Conservation (phyloP, 2,329 filamentous ascomycete genomes). For the Emmonsiellopsis sp. region DNA sequence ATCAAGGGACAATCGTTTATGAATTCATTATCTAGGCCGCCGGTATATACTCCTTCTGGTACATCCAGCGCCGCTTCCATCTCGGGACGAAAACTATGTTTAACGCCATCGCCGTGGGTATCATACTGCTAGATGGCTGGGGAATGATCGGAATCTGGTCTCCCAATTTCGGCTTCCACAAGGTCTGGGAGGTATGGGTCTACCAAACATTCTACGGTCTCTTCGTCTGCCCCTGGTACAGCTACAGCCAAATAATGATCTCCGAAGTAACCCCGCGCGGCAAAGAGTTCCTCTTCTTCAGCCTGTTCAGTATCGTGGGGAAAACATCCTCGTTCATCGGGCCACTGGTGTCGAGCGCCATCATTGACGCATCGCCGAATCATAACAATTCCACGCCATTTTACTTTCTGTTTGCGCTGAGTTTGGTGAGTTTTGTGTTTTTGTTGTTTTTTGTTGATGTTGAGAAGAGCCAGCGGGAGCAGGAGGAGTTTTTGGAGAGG, state of each 20-base stretch:
- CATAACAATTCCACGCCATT: slow-evolving; percentile 54
- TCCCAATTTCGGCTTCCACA: slow-evolving; percentile 44
- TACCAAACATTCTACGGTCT: slow-evolving; percentile 53
- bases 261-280: slow-evolving; percentile 59
- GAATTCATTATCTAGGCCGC: slow-evolving; percentile 23
- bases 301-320: slow-evolving; percentile 58
- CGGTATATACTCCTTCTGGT: slow-evolving; percentile 56
- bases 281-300: slow-evolving; percentile 64
- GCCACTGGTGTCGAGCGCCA: slow-evolving; percentile 58
- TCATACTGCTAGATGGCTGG: slow-evolving; percentile 51
- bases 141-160: slow-evolving; percentile 54
- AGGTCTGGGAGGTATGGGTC: slow-evolving; percentile 46
- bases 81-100: slow-evolving; percentile 62
- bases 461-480: slow-evolving; percentile 51
- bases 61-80: slow-evolving; percentile 49
- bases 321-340: slow-evolving; percentile 62
- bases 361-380: slow-evolving; percentile 52
- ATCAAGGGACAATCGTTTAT: no score
- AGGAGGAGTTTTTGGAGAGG: slow-evolving; percentile 45
- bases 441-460: slow-evolving; percentile 51
- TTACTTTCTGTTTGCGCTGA: slow-evolving; percentile 56
- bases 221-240: slow-evolving; percentile 61
- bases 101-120: slow-evolving; percentile 52
- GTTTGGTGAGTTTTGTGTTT: slow-evolving; percentile 45
- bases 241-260: slow-evolving; percentile 63